Evolutionary conservation across 257 asterid species (phyloP).

Genomic region (Cordia subcordata): DNA sequence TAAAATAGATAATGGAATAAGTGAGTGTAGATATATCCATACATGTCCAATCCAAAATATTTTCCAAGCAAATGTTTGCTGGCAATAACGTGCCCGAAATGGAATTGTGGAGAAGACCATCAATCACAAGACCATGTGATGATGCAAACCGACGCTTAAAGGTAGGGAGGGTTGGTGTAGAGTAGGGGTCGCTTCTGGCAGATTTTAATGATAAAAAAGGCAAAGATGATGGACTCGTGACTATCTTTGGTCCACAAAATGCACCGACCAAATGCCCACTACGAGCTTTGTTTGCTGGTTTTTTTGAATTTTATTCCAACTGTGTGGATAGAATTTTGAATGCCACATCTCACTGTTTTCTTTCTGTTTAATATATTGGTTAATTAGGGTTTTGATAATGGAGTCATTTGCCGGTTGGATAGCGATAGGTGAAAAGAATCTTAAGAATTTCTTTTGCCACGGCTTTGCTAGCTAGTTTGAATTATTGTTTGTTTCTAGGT

Average conservation of each 20-base stretch:
- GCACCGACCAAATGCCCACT: background rate
- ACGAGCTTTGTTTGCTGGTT: background rate
- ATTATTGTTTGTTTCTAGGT: too few relatives aligned
- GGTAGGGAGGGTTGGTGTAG: too few relatives aligned
- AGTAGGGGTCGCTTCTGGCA: slow-evolving; percentile 1
- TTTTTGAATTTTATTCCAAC: background rate
- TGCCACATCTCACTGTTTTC: background rate
- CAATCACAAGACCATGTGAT: background rate
- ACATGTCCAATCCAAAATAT: background rate
- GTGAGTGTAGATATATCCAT: background rate
- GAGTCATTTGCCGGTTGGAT: background rate
- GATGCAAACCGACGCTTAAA: background rate
- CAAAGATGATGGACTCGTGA: background rate
- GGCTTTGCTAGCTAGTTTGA: background rate
- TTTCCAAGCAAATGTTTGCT: background rate
- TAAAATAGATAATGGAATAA: too few relatives aligned
- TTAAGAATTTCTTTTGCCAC: background rate
- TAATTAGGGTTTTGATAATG: background rate
- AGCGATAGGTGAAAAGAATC: background rate
- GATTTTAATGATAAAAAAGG: background rate
- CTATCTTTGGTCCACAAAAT: background rate
- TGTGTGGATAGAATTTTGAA: background rate
- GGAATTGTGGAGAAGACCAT: slow-evolving; percentile 1
- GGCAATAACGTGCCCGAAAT: background rate
- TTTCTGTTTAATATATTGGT: too few relatives aligned